A percentile compares a stretch with the other conserved stretches of the same genome.
phyloP scores from a whole-genome alignment of 2,329 filamentous ascomycete genomes.

The Sporothrix protearum region DNA sequence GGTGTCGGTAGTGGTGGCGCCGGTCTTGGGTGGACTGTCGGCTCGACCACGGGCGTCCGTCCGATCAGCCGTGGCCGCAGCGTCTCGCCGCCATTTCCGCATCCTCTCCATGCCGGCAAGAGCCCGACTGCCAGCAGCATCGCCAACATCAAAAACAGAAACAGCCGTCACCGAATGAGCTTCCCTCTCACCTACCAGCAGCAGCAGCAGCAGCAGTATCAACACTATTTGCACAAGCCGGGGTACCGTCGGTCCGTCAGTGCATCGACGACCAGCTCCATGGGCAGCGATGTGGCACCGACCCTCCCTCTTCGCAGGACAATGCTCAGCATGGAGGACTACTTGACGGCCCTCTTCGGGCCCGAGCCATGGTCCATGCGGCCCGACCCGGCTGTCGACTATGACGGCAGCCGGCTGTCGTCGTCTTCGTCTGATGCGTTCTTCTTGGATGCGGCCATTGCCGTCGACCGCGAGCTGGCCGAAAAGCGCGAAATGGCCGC shows the following conservation, averaged over 20 bases:
- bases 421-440: conserved; percentile 25
- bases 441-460: conserved; percentile 37
- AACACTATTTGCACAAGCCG: background rate
- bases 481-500: conserved; percentile 44
- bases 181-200: conserved; percentile 18
- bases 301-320: background rate
- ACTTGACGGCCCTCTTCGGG: conserved; percentile 38
- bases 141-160: background rate
- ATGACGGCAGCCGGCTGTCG: background rate
- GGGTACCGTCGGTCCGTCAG: conserved; percentile 6
- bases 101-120: background rate
- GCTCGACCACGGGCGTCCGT: background rate
- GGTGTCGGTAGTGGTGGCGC: background rate
- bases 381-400: conserved; percentile 20
- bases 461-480: conserved; percentile 41
- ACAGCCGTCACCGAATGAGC: conserved; percentile 13
- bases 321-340: conserved; percentile 35
- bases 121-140: background rate
- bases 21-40: background rate
- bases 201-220: background rate
- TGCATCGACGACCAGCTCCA: conserved; percentile 17
- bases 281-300: background rate
- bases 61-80: background rate
- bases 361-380: conserved; percentile 31
- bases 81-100: background rate